Percentiles rank a stretch among this genome's conserved stretches.
phyloP scores from a whole-genome alignment of 2,329 filamentous ascomycete species.

The Neonectria sp. region DNA sequence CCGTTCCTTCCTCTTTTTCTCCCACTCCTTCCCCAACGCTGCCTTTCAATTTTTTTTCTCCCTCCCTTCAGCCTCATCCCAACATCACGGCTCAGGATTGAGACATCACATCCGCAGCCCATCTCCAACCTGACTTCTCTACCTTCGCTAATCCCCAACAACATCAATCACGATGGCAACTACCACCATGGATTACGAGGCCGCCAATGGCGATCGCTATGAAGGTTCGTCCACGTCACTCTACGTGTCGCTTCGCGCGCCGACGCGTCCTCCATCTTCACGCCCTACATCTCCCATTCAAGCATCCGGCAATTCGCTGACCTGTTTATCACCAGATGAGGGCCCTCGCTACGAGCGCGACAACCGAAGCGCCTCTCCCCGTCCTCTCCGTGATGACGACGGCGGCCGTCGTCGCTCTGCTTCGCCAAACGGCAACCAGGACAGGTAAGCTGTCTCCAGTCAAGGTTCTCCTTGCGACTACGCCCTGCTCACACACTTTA shows the following conservation, averaged over 20 bases:
- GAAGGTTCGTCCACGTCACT: slow-evolving; percentile 66
- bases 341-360: slow-evolving; percentile 77
- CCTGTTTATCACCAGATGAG: slow-evolving; percentile 64
- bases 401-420: slow-evolving; percentile 73
- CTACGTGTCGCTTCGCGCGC: slow-evolving; percentile 29
- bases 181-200: slow-evolving; percentile 80
- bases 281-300: slow-evolving; percentile 2
- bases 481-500: slow-evolving; percentile 25
- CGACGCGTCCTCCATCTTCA: slow-evolving; percentile 34
- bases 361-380: slow-evolving; percentile 77
- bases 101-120: slow-evolving; percentile 44
- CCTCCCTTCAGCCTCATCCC: slow-evolving; percentile 43
- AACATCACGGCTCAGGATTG: slow-evolving; percentile 44
- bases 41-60: slow-evolving; percentile 44
- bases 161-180: slow-evolving; percentile 66
- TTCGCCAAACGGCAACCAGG: slow-evolving; percentile 68
- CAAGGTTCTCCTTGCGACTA: background rate
- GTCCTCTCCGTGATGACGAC: slow-evolving; percentile 73
- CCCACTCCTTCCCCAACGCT: slow-evolving; percentile 41
- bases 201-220: slow-evolving; percentile 76
- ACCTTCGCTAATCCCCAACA: slow-evolving; percentile 32
- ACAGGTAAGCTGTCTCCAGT: slow-evolving; percentile 43
- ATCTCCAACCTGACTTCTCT: slow-evolving; percentile 25
- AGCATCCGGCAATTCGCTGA: slow-evolving; percentile 25
- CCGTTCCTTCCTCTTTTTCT: slow-evolving; percentile 43